phyloP scores from a whole-genome alignment of 1,284 basidiomycete genomes.

The Coriolopsis trogii region DNA sequence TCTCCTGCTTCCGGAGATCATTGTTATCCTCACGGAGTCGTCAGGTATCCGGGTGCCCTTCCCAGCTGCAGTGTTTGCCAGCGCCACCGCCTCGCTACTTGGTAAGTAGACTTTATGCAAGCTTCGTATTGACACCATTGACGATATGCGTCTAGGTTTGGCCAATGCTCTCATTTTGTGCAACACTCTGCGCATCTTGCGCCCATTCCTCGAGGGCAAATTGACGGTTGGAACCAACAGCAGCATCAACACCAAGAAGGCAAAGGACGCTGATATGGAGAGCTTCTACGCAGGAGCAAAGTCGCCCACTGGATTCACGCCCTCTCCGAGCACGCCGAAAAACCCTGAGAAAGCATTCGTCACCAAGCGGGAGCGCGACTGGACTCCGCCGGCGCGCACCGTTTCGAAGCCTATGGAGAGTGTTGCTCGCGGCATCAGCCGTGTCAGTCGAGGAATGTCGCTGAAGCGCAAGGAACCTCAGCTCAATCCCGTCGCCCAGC shows the following conservation, averaged over 20 bases:
- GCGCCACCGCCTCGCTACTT: constrained; percentile 53
- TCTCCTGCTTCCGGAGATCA: constrained; percentile 62
- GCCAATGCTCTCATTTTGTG: constrained; percentile 66
- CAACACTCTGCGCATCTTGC: constrained; percentile 68
- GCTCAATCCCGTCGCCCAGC: constrained; percentile 7
- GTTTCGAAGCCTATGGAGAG: constrained; percentile 14
- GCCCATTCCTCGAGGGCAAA: constrained; percentile 46
- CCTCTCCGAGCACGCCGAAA: constrained; percentile 22
- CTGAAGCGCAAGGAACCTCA: constrained; percentile 20
- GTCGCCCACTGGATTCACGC: constrained; percentile 29
- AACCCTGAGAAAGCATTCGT: constrained; percentile 26
- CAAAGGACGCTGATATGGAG: constrained; percentile 29
- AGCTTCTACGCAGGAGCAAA: constrained; percentile 33
- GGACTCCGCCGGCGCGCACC: constrained; percentile 20
- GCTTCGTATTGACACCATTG: too few relatives aligned
- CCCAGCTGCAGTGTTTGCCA: constrained; percentile 50
- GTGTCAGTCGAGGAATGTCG: constrained; percentile 15
- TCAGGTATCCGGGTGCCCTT: constrained; percentile 51
- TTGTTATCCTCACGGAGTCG: constrained; percentile 51
- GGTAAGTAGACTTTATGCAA: constrained; percentile 61
- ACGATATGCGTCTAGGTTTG: constrained; percentile 59
- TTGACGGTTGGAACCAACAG: constrained; percentile 2
- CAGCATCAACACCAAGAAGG: background rate
- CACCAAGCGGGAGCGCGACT: constrained; percentile 17
- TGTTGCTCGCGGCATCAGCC: constrained; percentile 15